Base-by-base conservation (phyloP, 768 basidiomycete genomes). In the Termitomyces sp. region DNA sequence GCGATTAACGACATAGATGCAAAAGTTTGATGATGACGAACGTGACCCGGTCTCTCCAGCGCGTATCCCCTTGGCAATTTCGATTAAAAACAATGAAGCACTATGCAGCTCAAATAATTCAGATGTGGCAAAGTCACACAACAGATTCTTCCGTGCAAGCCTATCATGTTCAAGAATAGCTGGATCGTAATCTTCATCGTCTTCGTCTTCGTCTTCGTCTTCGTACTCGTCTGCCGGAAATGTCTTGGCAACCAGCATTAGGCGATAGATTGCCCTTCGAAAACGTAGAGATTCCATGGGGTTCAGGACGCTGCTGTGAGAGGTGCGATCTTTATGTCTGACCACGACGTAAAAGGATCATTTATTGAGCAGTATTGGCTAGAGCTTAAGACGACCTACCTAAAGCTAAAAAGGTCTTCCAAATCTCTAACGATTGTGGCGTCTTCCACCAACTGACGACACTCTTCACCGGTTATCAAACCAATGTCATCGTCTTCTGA, bases 351-450 rank as follows among this genome's bases (percentile, higher is more conserved):
- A 43, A 5, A 3, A 18, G 7, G 33, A 23, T 56, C 16, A n/a
- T 9, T 56, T 20, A n/a, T 33, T 32, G 5, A 28, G n/a, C 14
- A 3, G 20, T 12, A 40, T 50, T 20, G 14, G 14, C 55, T 12
- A 14, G 13, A n/a, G 18, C 48, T 48, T 5, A 16, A 55, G 33
- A 36, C 13, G 38, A 63, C 69, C 47, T 66, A 72, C 79, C 72
- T 73, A 53, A 69, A 63, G 54, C 78, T 80, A 61, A 74, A 80
- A 1, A 78, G 60, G 48, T 72, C 71, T 64, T 78, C 77, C 36
- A 79, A 58, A 4, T 56, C 49, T 4, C 49, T 63, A 20, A 74
- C 68, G 14, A 65, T 61, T n/a, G 49, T 28, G 12, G 70, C 71
- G 53, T 70, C 66, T 2, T 49, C n/a, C 13, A 63, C 63, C 20